Percentiles rank a stretch among this genome's conserved stretches.
phyloP scores from a whole-genome alignment of 2,329 filamentous ascomycete genomes.

The Aspergillus sp. region DNA sequence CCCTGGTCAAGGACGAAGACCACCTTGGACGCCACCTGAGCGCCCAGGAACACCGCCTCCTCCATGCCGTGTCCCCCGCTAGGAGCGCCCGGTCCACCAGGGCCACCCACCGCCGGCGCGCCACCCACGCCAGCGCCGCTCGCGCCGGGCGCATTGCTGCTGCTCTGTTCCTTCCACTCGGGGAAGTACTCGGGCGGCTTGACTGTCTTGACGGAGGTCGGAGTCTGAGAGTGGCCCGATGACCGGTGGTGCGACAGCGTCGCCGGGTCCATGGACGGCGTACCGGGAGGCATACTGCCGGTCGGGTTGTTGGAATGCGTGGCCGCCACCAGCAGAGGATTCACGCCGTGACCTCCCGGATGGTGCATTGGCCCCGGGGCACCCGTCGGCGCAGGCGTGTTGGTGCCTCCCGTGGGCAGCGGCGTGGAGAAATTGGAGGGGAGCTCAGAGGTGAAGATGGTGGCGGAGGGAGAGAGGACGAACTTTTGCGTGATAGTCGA shows the following conservation, averaged over 20 bases:
- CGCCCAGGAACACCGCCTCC: slow-evolving; percentile 81
- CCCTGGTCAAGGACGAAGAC: slow-evolving; percentile 68
- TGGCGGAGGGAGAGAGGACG: slow-evolving; percentile 86
- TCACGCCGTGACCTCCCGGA: slow-evolving; percentile 63
- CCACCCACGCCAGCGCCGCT: slow-evolving; percentile 18
- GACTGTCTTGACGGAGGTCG: slow-evolving; percentile 77
- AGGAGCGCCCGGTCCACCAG: slow-evolving; percentile 21
- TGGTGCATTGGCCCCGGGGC: slow-evolving; percentile 53
- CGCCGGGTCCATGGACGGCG: slow-evolving; percentile 33
- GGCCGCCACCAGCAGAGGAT: slow-evolving; percentile 87
- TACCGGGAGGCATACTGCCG: slow-evolving; percentile 33
- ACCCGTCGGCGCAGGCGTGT: slow-evolving; percentile 60
- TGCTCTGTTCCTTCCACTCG: slow-evolving; percentile 77
- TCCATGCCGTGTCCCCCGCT: slow-evolving; percentile 56
- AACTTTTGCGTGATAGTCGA: slow-evolving; percentile 77
- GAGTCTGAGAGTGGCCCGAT: slow-evolving; percentile 68
- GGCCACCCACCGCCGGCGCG: slow-evolving; percentile 40
- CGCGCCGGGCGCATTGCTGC: slow-evolving; percentile 31
- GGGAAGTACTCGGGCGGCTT: slow-evolving; percentile 79
- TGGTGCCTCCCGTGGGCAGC: slow-evolving; percentile 84
- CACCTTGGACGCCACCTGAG: slow-evolving; percentile 78
- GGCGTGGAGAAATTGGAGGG: slow-evolving; percentile 92
- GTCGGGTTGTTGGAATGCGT: slow-evolving; percentile 53
- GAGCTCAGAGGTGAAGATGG: slow-evolving; percentile 95
- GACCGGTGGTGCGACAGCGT: slow-evolving; percentile 50